Percentiles rank a stretch among this genome's conserved stretches.
Conservation (phyloP, 305 asterid genomes). For the Rubia peregrina region DNA sequence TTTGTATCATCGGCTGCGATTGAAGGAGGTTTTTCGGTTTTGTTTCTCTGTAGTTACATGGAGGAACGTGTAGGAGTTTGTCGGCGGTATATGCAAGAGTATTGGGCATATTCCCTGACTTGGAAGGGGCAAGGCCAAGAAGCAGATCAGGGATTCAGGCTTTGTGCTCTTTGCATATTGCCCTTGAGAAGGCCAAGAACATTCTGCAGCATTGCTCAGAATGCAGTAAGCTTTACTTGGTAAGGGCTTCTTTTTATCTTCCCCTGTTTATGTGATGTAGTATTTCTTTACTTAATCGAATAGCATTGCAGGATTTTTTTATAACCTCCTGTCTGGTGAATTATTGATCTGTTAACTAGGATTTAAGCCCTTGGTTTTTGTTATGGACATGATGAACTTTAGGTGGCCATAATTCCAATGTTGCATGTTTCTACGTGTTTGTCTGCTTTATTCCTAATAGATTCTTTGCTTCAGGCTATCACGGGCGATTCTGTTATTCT, state of each 20-base stretch:
- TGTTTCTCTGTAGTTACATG: conserved; percentile 68
- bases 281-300: not conserved
- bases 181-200: conserved; percentile 97
- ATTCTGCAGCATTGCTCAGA: conserved; percentile 93
- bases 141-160: conserved; percentile 99
- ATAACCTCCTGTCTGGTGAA: not conserved
- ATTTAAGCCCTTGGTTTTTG: no score
- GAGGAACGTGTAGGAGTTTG: conserved; percentile 88
- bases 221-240: conserved; percentile 98
- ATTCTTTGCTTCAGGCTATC: conserved; percentile 56
- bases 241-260: conserved; percentile 23
- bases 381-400: no score
- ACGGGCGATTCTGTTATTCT: conserved; percentile 88
- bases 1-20: not conserved
- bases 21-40: conserved; percentile 19
- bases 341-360: not conserved
- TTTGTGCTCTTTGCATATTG: conserved; percentile 88
- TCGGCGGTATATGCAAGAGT: conserved; percentile 65
- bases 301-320: not conserved
- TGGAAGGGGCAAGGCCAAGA: conserved; percentile 93
- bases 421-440: not conserved
- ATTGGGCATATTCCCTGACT: conserved; percentile 84
- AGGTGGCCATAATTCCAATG: not conserved
- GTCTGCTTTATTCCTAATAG: conserved; percentile 9
- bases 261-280: conserved; percentile 5